A percentile compares a stretch with the other conserved stretches of the same genome.
phyloP scores from a whole-genome alignment of 2,329 filamentous ascomycete genomes.

The Cytospora piceae region DNA sequence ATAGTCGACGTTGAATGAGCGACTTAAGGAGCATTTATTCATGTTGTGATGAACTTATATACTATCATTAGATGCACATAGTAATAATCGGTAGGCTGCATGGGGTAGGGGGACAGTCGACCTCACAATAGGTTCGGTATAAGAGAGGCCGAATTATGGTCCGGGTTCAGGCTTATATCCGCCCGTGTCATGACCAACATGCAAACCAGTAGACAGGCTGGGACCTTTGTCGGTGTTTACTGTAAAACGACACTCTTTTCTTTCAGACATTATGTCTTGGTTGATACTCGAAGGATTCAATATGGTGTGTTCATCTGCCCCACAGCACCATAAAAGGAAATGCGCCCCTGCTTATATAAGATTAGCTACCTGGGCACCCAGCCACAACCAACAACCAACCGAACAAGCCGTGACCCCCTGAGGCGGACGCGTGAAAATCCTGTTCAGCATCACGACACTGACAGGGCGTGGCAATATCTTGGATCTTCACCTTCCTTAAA shows the following conservation, averaged over 20 bases:
- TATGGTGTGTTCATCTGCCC: too few species aligned
- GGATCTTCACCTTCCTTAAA: background rate
- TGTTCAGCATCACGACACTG: background rate
- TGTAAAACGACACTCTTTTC: background rate
- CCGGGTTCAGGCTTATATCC: background rate
- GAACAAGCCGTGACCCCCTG: background rate
- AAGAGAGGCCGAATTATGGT: background rate
- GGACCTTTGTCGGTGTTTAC: background rate
- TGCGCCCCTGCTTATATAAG: background rate
- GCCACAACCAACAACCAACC: background rate
- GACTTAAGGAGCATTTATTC: background rate
- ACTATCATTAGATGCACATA: too few species aligned
- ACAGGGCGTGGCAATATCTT: background rate
- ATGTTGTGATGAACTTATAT: background rate
- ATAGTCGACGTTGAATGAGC: background rate
- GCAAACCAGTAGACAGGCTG: background rate
- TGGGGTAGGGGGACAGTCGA: background rate
- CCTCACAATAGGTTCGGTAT: background rate
- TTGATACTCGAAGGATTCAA: too few species aligned
- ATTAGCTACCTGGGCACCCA: background rate
- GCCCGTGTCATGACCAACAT: background rate
- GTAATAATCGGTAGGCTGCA: background rate
- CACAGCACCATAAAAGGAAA: background rate
- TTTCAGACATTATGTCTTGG: too few species aligned
- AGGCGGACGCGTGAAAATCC: background rate